These are phyloP conservation scores for Punica granatum DNA, from an alignment of 345 rosid genomes.

Conservation along the genomic window DNA sequence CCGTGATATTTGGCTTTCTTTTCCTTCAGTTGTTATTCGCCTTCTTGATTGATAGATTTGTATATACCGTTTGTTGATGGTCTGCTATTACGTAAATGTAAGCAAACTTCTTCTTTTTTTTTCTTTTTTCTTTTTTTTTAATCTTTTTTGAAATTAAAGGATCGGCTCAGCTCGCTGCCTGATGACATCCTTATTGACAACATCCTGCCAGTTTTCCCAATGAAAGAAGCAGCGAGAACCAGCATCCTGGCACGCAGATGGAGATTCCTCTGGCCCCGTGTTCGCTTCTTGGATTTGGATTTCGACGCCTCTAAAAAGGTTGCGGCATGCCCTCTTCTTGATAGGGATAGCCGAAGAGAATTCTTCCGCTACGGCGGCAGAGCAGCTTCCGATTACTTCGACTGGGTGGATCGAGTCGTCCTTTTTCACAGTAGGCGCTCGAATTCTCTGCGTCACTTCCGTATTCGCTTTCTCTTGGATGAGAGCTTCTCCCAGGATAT, in stretches of 20 bases:
- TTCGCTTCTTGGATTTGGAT: not conserved
- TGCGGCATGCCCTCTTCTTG: no score
- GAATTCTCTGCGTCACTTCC: not conserved
- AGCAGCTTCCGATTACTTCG: not conserved
- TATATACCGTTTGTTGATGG: no score
- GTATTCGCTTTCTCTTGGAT: not conserved
- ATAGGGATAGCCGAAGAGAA: not conserved
- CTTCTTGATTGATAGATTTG: no score
- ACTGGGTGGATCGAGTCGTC: not conserved
- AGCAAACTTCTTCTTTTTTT: no score
- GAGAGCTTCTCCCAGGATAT: not conserved
- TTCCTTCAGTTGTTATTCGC: no score
- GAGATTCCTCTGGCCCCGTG: not conserved
- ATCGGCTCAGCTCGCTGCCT: not conserved
- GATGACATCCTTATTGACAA: not conserved
- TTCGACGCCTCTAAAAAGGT: not conserved
- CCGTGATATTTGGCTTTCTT: no score
- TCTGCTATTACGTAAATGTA: no score
- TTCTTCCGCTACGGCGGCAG: no score
- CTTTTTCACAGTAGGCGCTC: not conserved
- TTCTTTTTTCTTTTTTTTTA: no score
- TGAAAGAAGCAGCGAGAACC: not conserved
- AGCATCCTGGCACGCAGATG: not conserved
- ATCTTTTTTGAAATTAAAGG: not conserved
- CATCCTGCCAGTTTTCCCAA: not conserved